A percentile compares a stretch with the other conserved stretches of the same genome.
Evolutionary conservation across 768 basidiomycete genomes (phyloP).

Genomic region (Symmetrospora coprosmae): DNA sequence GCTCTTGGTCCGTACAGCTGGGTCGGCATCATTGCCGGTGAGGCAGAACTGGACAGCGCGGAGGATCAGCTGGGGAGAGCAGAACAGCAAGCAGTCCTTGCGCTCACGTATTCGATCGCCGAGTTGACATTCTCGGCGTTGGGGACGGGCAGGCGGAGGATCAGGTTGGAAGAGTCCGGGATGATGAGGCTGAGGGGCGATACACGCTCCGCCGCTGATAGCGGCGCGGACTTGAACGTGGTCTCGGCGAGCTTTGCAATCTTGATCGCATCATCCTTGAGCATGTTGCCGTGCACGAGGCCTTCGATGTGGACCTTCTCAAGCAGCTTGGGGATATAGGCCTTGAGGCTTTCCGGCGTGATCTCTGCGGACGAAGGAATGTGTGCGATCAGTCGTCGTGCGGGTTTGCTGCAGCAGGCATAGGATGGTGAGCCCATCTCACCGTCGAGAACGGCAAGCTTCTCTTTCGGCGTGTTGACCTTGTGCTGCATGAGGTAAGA

Average conservation of each 20-base stretch:
- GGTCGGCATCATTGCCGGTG: conserved; percentile 55
- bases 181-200: conserved; percentile 49
- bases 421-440: no score
- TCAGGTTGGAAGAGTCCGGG: conserved; percentile 49
- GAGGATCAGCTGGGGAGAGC: neutral
- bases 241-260: conserved; percentile 60
- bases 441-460: conserved; percentile 60
- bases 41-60: conserved; percentile 46
- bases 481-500: conserved; percentile 56
- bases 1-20: conserved; percentile 51
- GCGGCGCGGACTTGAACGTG: conserved; percentile 46
- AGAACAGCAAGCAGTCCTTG: neutral
- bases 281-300: conserved; percentile 69
- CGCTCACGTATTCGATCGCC: conserved; percentile 51
- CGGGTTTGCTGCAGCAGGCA: no score
- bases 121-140: conserved; percentile 81
- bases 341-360: conserved; percentile 54
- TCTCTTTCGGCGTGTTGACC: conserved; percentile 64
- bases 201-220: conserved; percentile 48
- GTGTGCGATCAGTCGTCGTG: neutral
- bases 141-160: conserved; percentile 53
- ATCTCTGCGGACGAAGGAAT: conserved; percentile 34
- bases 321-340: conserved; percentile 50
- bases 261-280: conserved; percentile 62
- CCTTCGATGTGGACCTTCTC: conserved; percentile 55